phyloP scores from a whole-genome alignment of 1,139 yeast genomes.

The Wickerhamomyces sp. region DNA sequence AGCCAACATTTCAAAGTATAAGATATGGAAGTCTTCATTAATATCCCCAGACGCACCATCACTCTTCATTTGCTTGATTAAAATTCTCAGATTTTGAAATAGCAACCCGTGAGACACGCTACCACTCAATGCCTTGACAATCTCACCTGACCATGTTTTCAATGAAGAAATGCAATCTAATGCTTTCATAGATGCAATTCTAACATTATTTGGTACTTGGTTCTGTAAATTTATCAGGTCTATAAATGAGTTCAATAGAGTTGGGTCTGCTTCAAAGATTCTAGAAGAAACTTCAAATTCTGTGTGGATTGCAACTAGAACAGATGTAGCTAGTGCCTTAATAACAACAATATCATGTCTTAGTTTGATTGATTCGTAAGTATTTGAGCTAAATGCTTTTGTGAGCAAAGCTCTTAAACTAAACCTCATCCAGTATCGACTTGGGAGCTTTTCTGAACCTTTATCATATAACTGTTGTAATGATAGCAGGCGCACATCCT shows the following conservation, averaged over 20 bases:
- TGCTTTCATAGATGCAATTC: constrained; percentile 60
- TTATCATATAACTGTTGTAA: constrained; percentile 62
- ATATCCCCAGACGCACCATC: constrained; percentile 29
- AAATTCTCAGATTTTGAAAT: constrained; percentile 64
- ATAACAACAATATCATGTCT: constrained; percentile 59
- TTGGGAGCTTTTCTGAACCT: constrained; percentile 57
- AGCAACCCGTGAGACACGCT: constrained; percentile 83
- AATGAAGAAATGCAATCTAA: constrained; percentile 69
- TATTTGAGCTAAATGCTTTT: constrained; percentile 63
- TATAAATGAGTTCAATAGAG: constrained; percentile 64
- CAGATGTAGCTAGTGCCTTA: constrained; percentile 66
- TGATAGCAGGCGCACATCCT: constrained; percentile 33
- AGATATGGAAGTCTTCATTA: constrained; percentile 46
- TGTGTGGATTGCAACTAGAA: constrained; percentile 46
- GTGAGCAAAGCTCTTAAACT: constrained; percentile 60
- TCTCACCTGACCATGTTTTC: constrained; percentile 71
- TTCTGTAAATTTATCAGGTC: constrained; percentile 64
- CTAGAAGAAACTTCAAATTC: constrained; percentile 52
- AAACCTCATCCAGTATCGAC: constrained; percentile 60
- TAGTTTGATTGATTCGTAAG: constrained; percentile 48
- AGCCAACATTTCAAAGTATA: constrained; percentile 54
- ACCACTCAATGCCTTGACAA: constrained; percentile 81
- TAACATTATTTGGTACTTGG: constrained; percentile 44
- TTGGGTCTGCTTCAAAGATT: constrained; percentile 72
- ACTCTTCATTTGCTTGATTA: constrained; percentile 41